A percentile compares a stretch with the other conserved stretches of the same genome.
phyloP scores from a whole-genome alignment of 2,329 filamentous ascomycete species.

The Berkeleyomyces basicola region DNA sequence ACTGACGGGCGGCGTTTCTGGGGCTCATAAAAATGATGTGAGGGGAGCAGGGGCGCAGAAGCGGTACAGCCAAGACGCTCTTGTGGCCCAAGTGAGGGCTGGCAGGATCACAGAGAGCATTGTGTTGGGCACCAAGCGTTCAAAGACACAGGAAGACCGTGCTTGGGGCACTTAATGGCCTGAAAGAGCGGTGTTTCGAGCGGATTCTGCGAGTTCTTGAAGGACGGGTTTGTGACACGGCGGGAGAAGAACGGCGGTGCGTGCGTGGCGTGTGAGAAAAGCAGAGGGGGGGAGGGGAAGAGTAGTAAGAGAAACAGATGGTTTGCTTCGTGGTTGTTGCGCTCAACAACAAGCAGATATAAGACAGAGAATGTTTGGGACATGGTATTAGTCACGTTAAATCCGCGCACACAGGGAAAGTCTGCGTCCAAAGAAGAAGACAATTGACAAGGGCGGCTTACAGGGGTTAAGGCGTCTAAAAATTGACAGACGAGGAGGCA shows the following conservation, averaged over 20 bases:
- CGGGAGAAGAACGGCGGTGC: background rate
- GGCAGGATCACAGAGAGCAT: background rate
- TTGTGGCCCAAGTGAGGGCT: background rate
- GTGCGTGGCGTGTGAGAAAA: background rate
- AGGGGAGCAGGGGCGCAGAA: background rate
- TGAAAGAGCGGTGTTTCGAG: background rate
- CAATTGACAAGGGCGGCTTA: background rate
- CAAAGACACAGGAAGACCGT: background rate
- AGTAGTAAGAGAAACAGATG: background rate
- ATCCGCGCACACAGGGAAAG: background rate
- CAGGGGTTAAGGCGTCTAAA: too few relatives aligned
- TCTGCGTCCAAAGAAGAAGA: background rate
- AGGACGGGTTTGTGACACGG: background rate
- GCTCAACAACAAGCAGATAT: background rate
- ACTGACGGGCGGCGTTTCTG: constrained; percentile 23
- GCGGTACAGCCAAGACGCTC: background rate
- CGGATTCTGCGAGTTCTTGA: background rate
- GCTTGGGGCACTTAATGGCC: background rate
- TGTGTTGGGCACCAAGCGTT: background rate
- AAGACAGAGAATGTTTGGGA: background rate
- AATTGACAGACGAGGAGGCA: too few relatives aligned
- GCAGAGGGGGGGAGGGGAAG: too few relatives aligned
- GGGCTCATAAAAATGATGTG: background rate
- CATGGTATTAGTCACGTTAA: background rate
- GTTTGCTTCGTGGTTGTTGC: background rate